Evolutionary conservation across 257 asterid species (phyloP).

Genomic region (Schizonepeta tenuifolia): DNA sequence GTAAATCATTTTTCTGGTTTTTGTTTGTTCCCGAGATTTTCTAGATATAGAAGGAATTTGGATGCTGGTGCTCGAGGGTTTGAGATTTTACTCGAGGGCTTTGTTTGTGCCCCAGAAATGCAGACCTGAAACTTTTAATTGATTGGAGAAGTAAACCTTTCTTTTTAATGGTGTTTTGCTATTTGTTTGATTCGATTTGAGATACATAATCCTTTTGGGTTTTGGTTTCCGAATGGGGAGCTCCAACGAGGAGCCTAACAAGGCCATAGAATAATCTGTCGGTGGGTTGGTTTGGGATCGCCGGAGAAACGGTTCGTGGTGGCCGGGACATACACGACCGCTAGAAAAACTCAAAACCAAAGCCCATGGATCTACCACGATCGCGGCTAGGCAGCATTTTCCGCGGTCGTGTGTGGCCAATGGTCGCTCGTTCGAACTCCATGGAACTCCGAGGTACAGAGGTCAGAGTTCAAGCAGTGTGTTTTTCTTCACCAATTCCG

Average conservation of each 20-base stretch:
- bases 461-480: too few species aligned
- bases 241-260: slow-evolving; percentile 51
- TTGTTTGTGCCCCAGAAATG: slow-evolving; percentile 27
- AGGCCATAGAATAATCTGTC: slow-evolving; percentile 62
- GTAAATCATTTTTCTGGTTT: not conserved
- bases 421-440: too few species aligned
- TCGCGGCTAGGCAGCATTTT: too few species aligned
- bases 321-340: too few species aligned
- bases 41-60: slow-evolving; percentile 25
- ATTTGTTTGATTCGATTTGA: slow-evolving; percentile 22
- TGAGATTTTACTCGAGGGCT: slow-evolving; percentile 35
- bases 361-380: too few species aligned
- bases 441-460: too few species aligned
- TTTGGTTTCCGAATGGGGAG: slow-evolving; percentile 69
- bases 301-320: slow-evolving; percentile 91
- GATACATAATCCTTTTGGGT: slow-evolving; percentile 15
- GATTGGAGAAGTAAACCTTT: slow-evolving; percentile 24
- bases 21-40: slow-evolving; percentile 1
- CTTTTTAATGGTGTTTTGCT: slow-evolving; percentile 23
- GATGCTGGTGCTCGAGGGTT: slow-evolving; percentile 37
- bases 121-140: slow-evolving; percentile 26
- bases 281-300: slow-evolving; percentile 98
- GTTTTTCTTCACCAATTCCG: too few species aligned
- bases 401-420: too few species aligned
- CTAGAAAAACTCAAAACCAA: too few species aligned